These are phyloP conservation scores for Candida glucosophila DNA, from an alignment of 1,139 yeast genomes.

Conservation along the genomic window DNA sequence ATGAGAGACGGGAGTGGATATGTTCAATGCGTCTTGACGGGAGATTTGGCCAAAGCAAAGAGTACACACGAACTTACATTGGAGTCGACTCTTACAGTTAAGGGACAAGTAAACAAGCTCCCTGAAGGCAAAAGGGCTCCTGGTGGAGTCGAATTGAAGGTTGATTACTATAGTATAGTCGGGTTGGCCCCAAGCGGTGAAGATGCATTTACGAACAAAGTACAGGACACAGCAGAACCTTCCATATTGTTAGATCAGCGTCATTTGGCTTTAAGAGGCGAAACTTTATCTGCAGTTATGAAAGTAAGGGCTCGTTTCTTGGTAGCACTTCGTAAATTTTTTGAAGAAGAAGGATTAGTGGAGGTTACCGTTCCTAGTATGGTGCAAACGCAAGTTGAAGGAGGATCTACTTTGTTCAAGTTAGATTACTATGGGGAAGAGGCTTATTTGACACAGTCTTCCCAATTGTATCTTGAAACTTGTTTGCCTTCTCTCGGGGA, in stretches of 20 bases:
- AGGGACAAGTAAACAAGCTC: constrained; percentile 71
- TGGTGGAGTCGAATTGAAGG: constrained; percentile 91
- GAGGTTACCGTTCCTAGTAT: constrained; percentile 99
- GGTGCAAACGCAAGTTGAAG: constrained; percentile 99
- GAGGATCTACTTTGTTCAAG: constrained; percentile 93
- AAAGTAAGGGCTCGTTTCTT: constrained; percentile 84
- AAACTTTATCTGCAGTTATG: constrained; percentile 88
- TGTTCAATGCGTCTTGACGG: constrained; percentile 79
- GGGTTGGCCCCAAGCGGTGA: constrained; percentile 97
- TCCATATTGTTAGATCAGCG: constrained; percentile 88
- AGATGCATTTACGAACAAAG: constrained; percentile 88
- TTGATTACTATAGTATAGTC: constrained; percentile 79
- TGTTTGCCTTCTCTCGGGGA: constrained; percentile 95
- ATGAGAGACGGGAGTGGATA: constrained; percentile 94
- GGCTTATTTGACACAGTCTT: constrained; percentile 93
- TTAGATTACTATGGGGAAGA: constrained; percentile 95
- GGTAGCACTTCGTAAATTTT: constrained; percentile 67
- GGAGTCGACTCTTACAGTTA: constrained; percentile 75
- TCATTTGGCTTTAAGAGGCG: constrained; percentile 93
- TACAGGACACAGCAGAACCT: constrained; percentile 92
- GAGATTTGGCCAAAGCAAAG: constrained; percentile 87
- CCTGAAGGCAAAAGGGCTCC: constrained; percentile 98
- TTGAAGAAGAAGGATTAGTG: constrained; percentile 60
- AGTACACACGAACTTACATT: constrained; percentile 78
- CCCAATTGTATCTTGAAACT: constrained; percentile 95